Conservation (phyloP, 345 rosid genomes). For the Turritis glabra region DNA sequence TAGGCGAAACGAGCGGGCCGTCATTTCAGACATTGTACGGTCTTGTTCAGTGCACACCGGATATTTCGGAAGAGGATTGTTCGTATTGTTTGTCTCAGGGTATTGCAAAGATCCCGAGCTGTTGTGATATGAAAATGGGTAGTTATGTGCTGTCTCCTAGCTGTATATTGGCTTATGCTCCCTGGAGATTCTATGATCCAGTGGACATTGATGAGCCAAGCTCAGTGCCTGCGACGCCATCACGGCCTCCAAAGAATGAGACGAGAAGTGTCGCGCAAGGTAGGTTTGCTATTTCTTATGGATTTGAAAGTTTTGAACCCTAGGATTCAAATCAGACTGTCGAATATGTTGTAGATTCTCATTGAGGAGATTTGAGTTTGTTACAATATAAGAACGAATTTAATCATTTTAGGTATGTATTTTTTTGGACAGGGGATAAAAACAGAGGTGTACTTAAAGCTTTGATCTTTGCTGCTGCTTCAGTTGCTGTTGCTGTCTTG, state of each 20-base stretch:
- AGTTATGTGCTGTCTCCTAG: conserved; percentile 43
- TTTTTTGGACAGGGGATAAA: conserved; percentile 1
- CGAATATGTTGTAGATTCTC: background rate
- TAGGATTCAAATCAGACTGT: background rate
- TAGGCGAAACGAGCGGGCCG: conserved; percentile 20
- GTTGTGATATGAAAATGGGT: conserved; percentile 40
- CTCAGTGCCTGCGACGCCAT: conserved; percentile 18
- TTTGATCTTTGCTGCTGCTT: conserved; percentile 16
- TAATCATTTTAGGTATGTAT: background rate
- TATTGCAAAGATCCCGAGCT: conserved; percentile 20
- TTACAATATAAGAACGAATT: background rate
- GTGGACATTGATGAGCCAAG: conserved; percentile 23
- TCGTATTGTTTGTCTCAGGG: conserved; percentile 38
- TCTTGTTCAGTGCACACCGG: conserved; percentile 59
- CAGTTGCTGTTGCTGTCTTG: conserved; percentile 1
- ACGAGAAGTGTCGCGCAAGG: conserved; percentile 18
- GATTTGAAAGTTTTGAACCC: background rate
- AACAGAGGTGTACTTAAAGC: conserved; percentile 27
- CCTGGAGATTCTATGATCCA: conserved; percentile 34
- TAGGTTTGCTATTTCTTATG: conserved; percentile 17
- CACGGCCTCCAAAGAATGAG: conserved; percentile 20
- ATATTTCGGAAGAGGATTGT: conserved; percentile 46
- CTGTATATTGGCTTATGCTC: conserved; percentile 42
- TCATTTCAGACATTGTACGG: conserved; percentile 30
- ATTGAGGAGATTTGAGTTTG: background rate